phyloP scores from a whole-genome alignment of 2,329 filamentous ascomycete species.

The Scytalidium sp. region DNA sequence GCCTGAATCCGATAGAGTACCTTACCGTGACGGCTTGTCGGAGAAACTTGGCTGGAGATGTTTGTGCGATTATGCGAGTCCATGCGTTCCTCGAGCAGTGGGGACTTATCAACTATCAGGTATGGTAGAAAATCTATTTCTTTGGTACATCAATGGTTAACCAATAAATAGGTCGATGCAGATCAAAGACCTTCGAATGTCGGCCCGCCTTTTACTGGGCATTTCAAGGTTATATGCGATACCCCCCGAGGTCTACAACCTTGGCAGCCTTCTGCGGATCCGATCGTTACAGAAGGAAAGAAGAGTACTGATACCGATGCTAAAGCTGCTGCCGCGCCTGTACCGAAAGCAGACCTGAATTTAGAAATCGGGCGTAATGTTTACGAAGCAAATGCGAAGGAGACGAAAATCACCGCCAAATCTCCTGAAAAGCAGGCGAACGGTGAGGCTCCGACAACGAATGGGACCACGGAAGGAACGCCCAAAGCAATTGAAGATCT shows the following conservation, averaged over 20 bases:
- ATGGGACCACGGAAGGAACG: slow-evolving; percentile 53
- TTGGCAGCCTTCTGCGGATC: slow-evolving; percentile 85
- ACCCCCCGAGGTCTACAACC: slow-evolving; percentile 92
- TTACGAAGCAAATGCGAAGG: slow-evolving; percentile 90
- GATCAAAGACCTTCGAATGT: slow-evolving; percentile 94
- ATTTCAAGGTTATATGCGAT: slow-evolving; percentile 94
- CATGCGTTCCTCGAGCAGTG: slow-evolving; percentile 98
- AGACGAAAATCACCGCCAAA: slow-evolving; percentile 54
- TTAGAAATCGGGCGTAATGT: slow-evolving; percentile 93
- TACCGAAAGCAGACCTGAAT: slow-evolving; percentile 76
- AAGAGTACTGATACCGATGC: slow-evolving; percentile 42
- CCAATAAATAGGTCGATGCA: slow-evolving; percentile 75
- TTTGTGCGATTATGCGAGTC: slow-evolving; percentile 98
- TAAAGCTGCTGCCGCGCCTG: slow-evolving; percentile 62
- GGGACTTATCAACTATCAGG: slow-evolving; percentile 99
- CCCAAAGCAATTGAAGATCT: slow-evolving; percentile 49
- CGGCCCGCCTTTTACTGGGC: slow-evolving; percentile 92
- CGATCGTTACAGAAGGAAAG: slow-evolving; percentile 61
- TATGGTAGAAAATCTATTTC: slow-evolving; percentile 36
- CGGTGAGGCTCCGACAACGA: slow-evolving; percentile 66
- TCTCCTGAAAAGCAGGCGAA: slow-evolving; percentile 67
- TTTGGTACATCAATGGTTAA: slow-evolving; percentile 5
- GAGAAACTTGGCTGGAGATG: slow-evolving; percentile 91
- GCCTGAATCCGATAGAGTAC: slow-evolving; percentile 92
- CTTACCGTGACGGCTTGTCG: slow-evolving; percentile 95